phyloP scores from a whole-genome alignment of 768 basidiomycete genomes.

The Trichaptum fuscoviolaceum region DNA sequence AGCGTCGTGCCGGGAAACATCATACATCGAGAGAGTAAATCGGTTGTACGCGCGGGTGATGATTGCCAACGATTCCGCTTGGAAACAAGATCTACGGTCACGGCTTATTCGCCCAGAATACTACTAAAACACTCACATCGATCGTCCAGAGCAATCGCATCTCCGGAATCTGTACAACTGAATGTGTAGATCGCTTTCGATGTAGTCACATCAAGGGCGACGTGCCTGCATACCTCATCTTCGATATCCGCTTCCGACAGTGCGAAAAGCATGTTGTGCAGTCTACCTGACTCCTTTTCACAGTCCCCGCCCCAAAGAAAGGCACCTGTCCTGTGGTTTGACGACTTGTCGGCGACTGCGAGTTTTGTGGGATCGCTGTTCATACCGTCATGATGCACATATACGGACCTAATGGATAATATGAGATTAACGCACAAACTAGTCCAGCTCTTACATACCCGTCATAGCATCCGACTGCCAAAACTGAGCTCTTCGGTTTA shows the following conservation, averaged over 20 bases:
- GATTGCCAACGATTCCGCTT: conserved; percentile 23
- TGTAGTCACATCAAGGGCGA: conserved; percentile 39
- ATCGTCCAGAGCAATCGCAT: conserved; percentile 39
- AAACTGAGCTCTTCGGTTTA: conserved; percentile 32
- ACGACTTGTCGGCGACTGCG: conserved; percentile 15
- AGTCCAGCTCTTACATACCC: conserved; percentile 22
- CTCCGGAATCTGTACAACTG: conserved; percentile 47
- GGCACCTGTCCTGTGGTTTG: conserved; percentile 34
- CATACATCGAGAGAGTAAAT: conserved; percentile 46
- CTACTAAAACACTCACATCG: conserved; percentile 1
- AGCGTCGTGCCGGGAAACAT: conserved; percentile 33
- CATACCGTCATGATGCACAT: conserved; percentile 14
- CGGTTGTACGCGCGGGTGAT: conserved; percentile 20
- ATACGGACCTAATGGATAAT: conserved; percentile 11
- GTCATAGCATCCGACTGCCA: conserved; percentile 32
- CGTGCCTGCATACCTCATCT: conserved; percentile 35
- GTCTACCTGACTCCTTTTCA: conserved; percentile 19
- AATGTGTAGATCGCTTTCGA: conserved; percentile 28
- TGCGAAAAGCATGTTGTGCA: conserved; percentile 38
- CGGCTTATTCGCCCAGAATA: neutral
- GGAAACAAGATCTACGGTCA: neutral
- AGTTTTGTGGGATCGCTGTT: conserved; percentile 16
- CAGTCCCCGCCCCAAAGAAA: conserved; percentile 47
- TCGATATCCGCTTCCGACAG: conserved; percentile 44
- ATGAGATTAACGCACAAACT: conserved; percentile 15